Evolutionary conservation across 1,284 basidiomycete species (phyloP).

Genomic region (Moniliophthora roreri): DNA sequence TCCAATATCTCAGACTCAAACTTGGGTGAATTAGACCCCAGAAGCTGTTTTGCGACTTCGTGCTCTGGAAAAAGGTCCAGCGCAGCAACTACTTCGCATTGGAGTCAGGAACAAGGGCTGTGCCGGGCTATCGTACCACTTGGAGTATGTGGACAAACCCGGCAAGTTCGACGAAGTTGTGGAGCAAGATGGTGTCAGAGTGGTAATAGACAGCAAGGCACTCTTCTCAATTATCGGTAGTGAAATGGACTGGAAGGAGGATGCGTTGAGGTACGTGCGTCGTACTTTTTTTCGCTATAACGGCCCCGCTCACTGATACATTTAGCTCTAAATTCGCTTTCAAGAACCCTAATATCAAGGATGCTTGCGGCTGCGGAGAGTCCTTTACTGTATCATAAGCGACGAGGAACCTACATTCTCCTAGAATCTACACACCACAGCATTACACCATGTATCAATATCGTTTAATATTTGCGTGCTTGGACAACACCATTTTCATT

Average conservation of each 20-base stretch:
- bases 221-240: constrained; percentile 98
- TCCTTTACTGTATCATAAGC: constrained; percentile 65
- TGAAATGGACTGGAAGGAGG: constrained; percentile 99
- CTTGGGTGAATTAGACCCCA: constrained; percentile 62
- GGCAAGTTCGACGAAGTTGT: constrained; percentile 98
- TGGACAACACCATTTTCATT: not conserved
- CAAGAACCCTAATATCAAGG: constrained; percentile 88
- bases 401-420: not conserved
- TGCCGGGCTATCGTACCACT: constrained; percentile 95
- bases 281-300: not conserved
- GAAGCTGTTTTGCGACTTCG: constrained; percentile 75
- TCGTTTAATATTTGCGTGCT: not conserved
- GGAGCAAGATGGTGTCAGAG: constrained; percentile 90
- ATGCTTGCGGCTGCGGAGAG: constrained; percentile 94
- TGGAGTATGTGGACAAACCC: constrained; percentile 93
- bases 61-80: constrained; percentile 71
- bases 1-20: not conserved
- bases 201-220: constrained; percentile 96
- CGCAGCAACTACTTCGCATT: constrained; percentile 92
- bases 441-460: not conserved
- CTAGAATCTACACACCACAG: not conserved
- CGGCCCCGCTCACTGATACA: constrained; percentile 2
- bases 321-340: constrained; percentile 88
- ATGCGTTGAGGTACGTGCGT: constrained; percentile 78
- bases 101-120: constrained; percentile 99